phyloP scores from a whole-genome alignment of 768 basidiomycete species.

The Mycena sanguinolenta region DNA sequence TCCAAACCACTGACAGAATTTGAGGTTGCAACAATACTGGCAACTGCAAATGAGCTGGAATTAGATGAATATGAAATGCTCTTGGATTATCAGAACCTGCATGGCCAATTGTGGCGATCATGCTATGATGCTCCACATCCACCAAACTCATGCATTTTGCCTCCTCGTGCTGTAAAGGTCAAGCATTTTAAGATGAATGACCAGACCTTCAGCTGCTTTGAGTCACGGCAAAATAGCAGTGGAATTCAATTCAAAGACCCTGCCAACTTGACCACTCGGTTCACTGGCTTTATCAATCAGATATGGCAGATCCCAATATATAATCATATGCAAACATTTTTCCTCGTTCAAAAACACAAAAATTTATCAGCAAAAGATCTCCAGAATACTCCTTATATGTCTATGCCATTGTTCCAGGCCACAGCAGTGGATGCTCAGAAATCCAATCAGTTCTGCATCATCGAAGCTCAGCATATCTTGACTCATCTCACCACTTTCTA shows the following conservation, averaged over 20 bases:
- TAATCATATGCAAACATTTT: conserved; percentile 37
- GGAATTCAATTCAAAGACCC: conserved; percentile 8
- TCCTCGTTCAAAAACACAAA: conserved; percentile 38
- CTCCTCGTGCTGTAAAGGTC: conserved; percentile 32
- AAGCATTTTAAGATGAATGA: conserved; percentile 30
- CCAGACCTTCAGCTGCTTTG: conserved; percentile 38
- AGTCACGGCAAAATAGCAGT: conserved; percentile 40
- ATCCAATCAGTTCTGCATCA: conserved; percentile 34
- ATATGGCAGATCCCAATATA: conserved; percentile 40
- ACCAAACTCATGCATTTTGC: conserved; percentile 23
- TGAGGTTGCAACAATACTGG: conserved; percentile 27
- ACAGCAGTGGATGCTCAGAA: conserved; percentile 35
- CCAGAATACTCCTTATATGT: conserved; percentile 27
- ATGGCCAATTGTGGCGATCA: conserved; percentile 28
- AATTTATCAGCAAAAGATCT: conserved; percentile 33
- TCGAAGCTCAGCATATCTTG: too few species aligned
- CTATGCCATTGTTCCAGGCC: too few species aligned
- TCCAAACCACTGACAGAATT: background rate
- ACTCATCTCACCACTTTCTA: too few species aligned
- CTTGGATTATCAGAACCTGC: conserved; percentile 34
- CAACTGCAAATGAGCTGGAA: conserved; percentile 22
- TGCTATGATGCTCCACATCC: conserved; percentile 34
- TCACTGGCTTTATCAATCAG: conserved; percentile 38
- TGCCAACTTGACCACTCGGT: background rate
- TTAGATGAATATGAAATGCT: conserved; percentile 34